These are phyloP conservation scores for Colletotrichum theobromicola DNA, from an alignment of 2,329 filamentous ascomycete genomes.

Conservation along the genomic window DNA sequence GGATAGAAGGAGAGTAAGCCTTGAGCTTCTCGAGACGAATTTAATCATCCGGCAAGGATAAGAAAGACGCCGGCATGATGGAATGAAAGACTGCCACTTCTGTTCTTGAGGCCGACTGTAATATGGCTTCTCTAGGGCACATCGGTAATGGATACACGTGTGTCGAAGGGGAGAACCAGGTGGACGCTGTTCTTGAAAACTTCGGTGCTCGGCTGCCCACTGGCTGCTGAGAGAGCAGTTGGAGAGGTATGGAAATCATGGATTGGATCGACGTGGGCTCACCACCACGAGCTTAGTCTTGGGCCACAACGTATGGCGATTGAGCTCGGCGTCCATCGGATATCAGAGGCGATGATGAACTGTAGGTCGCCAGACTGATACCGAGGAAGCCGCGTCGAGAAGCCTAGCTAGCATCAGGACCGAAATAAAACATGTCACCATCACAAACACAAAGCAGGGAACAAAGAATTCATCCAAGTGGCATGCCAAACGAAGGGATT, in stretches of 20 bases:
- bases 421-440: background rate
- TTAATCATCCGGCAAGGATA: background rate
- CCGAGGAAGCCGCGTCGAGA: background rate
- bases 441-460: background rate
- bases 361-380: background rate
- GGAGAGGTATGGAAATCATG: background rate
- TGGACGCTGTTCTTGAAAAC: background rate
- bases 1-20: background rate
- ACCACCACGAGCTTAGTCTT: background rate
- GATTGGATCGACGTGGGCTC: background rate
- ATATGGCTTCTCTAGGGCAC: background rate
- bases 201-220: background rate
- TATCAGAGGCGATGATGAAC: background rate
- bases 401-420: background rate
- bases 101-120: background rate
- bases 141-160: background rate
- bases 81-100: background rate
- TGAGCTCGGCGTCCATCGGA: background rate
- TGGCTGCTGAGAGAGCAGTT: background rate
- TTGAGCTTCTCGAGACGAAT: background rate
- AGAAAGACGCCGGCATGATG: background rate
- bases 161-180: background rate
- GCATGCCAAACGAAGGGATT: constrained; percentile 5
- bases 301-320: background rate
- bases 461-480: background rate